phyloP scores from a whole-genome alignment of 495 filamentous ascomycete species.

The Aspergillus taichungensis region DNA sequence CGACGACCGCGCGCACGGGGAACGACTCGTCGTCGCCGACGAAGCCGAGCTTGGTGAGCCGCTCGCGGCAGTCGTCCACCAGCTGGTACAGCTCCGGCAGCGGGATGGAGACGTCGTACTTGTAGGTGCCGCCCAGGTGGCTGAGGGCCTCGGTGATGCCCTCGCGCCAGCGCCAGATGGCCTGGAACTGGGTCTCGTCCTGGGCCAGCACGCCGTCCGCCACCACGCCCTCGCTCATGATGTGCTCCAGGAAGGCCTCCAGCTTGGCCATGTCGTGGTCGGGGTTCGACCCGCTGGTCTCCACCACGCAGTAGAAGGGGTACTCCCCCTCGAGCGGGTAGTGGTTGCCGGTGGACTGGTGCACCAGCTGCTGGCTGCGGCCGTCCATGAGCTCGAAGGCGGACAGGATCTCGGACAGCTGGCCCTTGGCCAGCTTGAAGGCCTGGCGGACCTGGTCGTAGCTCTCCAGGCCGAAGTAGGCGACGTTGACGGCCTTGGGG shows the following conservation, averaged over 20 bases:
- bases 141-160: conserved; percentile 80
- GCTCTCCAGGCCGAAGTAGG: conserved; percentile 76
- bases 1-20: conserved; percentile 82
- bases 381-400: conserved; percentile 97
- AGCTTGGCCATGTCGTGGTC: conserved; percentile 91
- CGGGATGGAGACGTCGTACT: conserved; percentile 95
- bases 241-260: conserved; percentile 74
- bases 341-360: conserved; percentile 63
- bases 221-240: conserved; percentile 79
- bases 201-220: conserved; percentile 83
- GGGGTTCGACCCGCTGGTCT: conserved; percentile 87
- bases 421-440: conserved; percentile 77
- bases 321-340: conserved; percentile 70
- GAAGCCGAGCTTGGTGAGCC: conserved; percentile 62
- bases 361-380: conserved; percentile 65
- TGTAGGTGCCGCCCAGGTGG: conserved; percentile 93
- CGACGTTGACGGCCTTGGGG: conserved; percentile 76
- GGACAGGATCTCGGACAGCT: conserved; percentile 89
- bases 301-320: conserved; percentile 93
- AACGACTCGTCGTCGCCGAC: conserved; percentile 67
- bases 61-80: conserved; percentile 71
- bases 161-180: conserved; percentile 89
- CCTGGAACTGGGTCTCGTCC: conserved; percentile 78
- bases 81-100: conserved; percentile 78
- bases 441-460: conserved; percentile 79